Percentiles rank a stretch among this genome's conserved stretches.
Evolutionary conservation across 108 stramenopile species (phyloP).

Genomic region (Fistulifera pelliculosa): DNA sequence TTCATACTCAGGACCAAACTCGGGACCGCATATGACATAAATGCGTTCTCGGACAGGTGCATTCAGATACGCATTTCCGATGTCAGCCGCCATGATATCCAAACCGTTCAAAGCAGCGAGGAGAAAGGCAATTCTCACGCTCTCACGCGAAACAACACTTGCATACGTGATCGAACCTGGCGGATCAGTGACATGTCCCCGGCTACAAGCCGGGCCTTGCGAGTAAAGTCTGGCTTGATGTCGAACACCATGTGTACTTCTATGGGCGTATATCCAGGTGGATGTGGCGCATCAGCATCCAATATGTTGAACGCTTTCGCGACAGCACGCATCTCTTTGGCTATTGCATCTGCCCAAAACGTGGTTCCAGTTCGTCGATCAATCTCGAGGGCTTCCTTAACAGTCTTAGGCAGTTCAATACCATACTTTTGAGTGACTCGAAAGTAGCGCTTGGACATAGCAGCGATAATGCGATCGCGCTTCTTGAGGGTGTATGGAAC

Average conservation of each 20-base stretch:
- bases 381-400: constrained; percentile 29
- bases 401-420: constrained; percentile 12
- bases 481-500: constrained; percentile 20
- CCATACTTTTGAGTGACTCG: constrained; percentile 11
- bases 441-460: not conserved
- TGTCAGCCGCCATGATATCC: constrained; percentile 28
- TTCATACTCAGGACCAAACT: constrained; percentile 22
- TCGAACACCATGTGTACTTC: constrained; percentile 35
- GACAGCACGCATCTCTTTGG: constrained; percentile 40
- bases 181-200: constrained; percentile 24
- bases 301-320: constrained; percentile 28
- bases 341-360: constrained; percentile 28
- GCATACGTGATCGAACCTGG: constrained; percentile 30
- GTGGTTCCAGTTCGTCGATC: constrained; percentile 35
- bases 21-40: constrained; percentile 20
- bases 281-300: constrained; percentile 10
- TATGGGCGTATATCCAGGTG: constrained; percentile 3
- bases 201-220: constrained; percentile 39
- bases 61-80: constrained; percentile 36
- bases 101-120: constrained; percentile 36
- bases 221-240: constrained; percentile 26
- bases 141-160: constrained; percentile 40
- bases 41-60: constrained; percentile 22
- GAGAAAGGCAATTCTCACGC: constrained; percentile 32
- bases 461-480: constrained; percentile 16